Evolutionary conservation across 495 filamentous ascomycete genomes (phyloP).

Genomic region (Talaromyces stipitatus): DNA sequence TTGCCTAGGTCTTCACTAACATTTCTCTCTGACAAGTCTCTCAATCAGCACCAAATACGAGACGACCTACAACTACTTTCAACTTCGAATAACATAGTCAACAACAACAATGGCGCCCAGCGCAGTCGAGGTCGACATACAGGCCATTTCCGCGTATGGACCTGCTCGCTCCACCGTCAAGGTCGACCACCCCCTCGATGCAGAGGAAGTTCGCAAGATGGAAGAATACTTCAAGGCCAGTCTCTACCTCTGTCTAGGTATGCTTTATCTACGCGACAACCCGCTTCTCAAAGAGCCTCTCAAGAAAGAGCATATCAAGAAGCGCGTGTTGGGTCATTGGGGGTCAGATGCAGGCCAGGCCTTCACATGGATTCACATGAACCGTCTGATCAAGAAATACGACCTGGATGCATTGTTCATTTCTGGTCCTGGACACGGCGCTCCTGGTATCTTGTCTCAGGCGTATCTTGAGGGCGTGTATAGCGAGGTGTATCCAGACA

Average conservation of each 20-base stretch:
- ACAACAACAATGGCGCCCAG: neutral
- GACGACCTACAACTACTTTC: neutral
- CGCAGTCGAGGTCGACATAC: neutral
- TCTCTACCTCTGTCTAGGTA: slow-evolving; percentile 64
- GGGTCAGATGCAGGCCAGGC: slow-evolving; percentile 66
- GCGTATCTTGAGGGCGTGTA: slow-evolving; percentile 71
- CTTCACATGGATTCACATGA: slow-evolving; percentile 73
- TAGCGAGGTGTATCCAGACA: slow-evolving; percentile 62
- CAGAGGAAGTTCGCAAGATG: slow-evolving; percentile 57
- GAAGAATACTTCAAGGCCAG: slow-evolving; percentile 63
- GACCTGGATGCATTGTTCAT: slow-evolving; percentile 61
- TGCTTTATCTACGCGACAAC: slow-evolving; percentile 66
- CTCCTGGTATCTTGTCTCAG: slow-evolving; percentile 60
- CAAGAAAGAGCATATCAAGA: slow-evolving; percentile 56
- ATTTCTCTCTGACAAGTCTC: neutral
- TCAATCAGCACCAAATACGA: too few species aligned
- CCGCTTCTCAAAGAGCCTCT: slow-evolving; percentile 58
- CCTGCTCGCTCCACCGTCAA: slow-evolving; percentile 56
- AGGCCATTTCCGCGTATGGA: slow-evolving; percentile 55
- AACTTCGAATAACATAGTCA: neutral
- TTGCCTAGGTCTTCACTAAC: neutral
- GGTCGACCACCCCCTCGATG: slow-evolving; percentile 41
- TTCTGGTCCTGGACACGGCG: slow-evolving; percentile 66
- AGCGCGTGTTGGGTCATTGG: slow-evolving; percentile 64
- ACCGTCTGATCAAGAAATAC: slow-evolving; percentile 69